A percentile compares a stretch with the other conserved stretches of the same genome.
Conservation (phyloP, 768 basidiomycete genomes). For the Asterophora parasitica region DNA sequence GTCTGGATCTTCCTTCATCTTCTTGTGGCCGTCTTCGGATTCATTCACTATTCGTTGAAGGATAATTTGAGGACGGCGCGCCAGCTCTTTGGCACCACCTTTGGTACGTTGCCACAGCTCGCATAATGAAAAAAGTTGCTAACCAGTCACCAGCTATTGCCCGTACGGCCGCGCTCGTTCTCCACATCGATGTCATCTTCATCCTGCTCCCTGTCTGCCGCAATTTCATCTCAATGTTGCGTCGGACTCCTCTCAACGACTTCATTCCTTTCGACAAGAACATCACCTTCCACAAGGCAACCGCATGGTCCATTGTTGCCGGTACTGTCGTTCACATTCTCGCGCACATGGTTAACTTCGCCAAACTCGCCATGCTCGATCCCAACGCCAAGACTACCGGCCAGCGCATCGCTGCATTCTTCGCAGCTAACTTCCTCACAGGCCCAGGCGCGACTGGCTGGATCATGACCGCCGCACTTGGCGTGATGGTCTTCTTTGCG, state of each 20-base stretch:
- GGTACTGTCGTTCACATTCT: constrained; percentile 71
- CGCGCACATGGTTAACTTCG: constrained; percentile 87
- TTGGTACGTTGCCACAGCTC: constrained; percentile 43
- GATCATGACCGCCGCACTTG: constrained; percentile 77
- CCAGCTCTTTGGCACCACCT: constrained; percentile 68
- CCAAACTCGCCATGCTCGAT: constrained; percentile 54
- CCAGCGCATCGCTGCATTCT: constrained; percentile 62
- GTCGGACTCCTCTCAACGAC: constrained; percentile 79
- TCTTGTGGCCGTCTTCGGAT: constrained; percentile 72
- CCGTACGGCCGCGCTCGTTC: constrained; percentile 81
- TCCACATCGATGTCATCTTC: constrained; percentile 89
- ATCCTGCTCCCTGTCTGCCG: constrained; percentile 95
- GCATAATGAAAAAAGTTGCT: constrained; percentile 28
- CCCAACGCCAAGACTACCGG: constrained; percentile 47
- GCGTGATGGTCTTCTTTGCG: constrained; percentile 81
- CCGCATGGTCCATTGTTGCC: constrained; percentile 85
- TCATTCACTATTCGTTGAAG: constrained; percentile 72
- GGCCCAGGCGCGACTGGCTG: constrained; percentile 84
- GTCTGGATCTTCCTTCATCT: constrained; percentile 79
- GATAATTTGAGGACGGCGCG: constrained; percentile 73
- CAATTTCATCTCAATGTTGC: constrained; percentile 86
- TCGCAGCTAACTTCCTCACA: constrained; percentile 74
- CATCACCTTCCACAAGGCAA: constrained; percentile 85
- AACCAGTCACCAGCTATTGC: constrained; percentile 59
- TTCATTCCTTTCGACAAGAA: constrained; percentile 94